Evolutionary conservation across 352 stramenopile genomes (phyloP).

Genomic region (Porosira glacialis): DNA sequence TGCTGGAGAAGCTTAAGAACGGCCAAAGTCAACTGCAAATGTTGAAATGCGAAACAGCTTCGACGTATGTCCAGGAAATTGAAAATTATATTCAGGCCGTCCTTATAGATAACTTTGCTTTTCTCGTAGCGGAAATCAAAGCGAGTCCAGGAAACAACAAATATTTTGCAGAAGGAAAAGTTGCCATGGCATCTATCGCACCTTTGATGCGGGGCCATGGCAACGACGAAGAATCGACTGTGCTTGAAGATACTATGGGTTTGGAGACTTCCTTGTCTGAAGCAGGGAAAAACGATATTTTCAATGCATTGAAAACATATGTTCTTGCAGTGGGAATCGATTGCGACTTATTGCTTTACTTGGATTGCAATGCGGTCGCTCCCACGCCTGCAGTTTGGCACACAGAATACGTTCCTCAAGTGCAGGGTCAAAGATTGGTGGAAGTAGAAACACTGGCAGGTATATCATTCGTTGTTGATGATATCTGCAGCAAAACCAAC

Average conservation of each 20-base stretch:
- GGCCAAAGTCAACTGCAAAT: constrained; percentile 20
- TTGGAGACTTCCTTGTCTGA: not conserved
- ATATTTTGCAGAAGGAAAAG: constrained; percentile 40
- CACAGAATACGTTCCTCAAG: too few species aligned
- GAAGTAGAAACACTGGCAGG: constrained; percentile 24
- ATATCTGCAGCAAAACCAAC: constrained; percentile 50
- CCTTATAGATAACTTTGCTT: constrained; percentile 54
- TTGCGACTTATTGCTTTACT: constrained; percentile 43
- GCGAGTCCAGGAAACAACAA: constrained; percentile 22
- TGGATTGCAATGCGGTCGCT: constrained; percentile 28
- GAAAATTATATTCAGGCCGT: constrained; percentile 41
- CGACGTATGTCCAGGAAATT: constrained; percentile 20
- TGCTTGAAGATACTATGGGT: constrained; percentile 22
- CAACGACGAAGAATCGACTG: constrained; percentile 3
- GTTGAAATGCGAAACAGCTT: constrained; percentile 40
- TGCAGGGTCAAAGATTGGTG: constrained; percentile 50
- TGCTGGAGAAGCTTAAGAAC: constrained; percentile 45
- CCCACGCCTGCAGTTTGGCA: not conserved
- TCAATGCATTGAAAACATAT: constrained; percentile 34
- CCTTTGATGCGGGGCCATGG: constrained; percentile 24
- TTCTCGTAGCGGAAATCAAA: constrained; percentile 49
- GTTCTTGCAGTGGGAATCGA: constrained; percentile 37
- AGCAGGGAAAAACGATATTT: constrained; percentile 23
- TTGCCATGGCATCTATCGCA: constrained; percentile 31
- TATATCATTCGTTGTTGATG: constrained; percentile 42